phyloP scores from a whole-genome alignment of 495 filamentous ascomycete genomes.

The Bryoglossum gracile region DNA sequence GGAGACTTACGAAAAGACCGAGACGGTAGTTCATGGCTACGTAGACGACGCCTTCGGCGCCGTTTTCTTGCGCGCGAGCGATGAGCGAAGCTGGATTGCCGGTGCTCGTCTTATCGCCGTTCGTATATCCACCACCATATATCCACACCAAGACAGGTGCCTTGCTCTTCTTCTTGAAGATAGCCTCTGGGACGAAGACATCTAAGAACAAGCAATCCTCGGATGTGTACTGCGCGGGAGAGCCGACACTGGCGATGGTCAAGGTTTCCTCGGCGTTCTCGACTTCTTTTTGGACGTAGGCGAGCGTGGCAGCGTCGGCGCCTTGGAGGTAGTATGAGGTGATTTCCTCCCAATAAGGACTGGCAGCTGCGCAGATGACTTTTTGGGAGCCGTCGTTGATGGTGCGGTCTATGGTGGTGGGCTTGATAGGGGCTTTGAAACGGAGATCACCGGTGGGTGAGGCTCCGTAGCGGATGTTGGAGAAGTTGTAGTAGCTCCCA shows the following conservation, averaged over 20 bases:
- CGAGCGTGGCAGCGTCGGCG: constrained; percentile 1
- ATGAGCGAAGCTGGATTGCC: constrained; percentile 31
- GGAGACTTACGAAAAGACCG: constrained; percentile 21
- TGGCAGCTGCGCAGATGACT: constrained; percentile 44
- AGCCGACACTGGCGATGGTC: constrained; percentile 26
- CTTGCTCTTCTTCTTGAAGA: constrained; percentile 40
- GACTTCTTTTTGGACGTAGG: neutral
- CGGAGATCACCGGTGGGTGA: constrained; percentile 46
- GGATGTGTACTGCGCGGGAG: constrained; percentile 37
- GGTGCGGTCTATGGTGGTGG: constrained; percentile 25
- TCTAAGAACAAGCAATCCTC: constrained; percentile 55
- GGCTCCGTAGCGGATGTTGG: constrained; percentile 52
- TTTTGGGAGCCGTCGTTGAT: constrained; percentile 25
- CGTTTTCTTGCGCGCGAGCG: constrained; percentile 31
- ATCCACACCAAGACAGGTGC: constrained; percentile 44
- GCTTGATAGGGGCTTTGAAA: constrained; percentile 39
- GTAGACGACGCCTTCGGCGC: constrained; percentile 47
- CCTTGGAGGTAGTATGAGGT: constrained; percentile 26
- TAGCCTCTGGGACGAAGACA: constrained; percentile 38
- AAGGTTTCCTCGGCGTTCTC: constrained; percentile 12
- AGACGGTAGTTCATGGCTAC: constrained; percentile 55
- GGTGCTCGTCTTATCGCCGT: constrained; percentile 41
- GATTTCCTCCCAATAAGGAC: constrained; percentile 37
- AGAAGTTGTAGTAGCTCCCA: constrained; percentile 44
- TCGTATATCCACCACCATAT: constrained; percentile 50